A percentile compares a stretch with the other conserved stretches of the same genome.
Conservation (phyloP, 805 yeast species). For the Ogataea salicorniae region DNA sequence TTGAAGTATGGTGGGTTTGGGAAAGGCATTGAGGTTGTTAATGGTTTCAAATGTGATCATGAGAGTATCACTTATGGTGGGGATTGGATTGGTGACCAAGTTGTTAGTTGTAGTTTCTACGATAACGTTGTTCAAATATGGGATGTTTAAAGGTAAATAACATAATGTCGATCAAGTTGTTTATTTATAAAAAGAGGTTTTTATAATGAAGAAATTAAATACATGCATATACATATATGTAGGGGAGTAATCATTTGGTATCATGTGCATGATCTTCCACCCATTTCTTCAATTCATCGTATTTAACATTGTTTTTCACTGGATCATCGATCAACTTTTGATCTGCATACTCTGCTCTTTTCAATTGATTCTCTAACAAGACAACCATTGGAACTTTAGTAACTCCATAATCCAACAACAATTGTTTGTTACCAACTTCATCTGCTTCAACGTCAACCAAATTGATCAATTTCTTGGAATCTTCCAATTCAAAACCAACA, state of each 20-base stretch:
- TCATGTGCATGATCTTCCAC: constrained; percentile 38
- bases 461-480: constrained; percentile 38
- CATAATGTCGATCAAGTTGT: too few relatives aligned
- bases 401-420: constrained; percentile 51
- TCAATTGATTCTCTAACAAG: constrained; percentile 60
- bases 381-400: constrained; percentile 60
- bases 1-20: constrained; percentile 34
- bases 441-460: constrained; percentile 72
- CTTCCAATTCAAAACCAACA: constrained; percentile 39
- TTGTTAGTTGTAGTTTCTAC: constrained; percentile 87
- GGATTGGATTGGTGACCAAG: constrained; percentile 62
- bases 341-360: constrained; percentile 36
- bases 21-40: constrained; percentile 26
- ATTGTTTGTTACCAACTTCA: constrained; percentile 54
- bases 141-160: constrained; percentile 28
- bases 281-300: constrained; percentile 39
- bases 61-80: constrained; percentile 96
- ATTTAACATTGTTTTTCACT: constrained; percentile 33
- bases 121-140: constrained; percentile 79
- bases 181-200: not conserved
- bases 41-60: constrained; percentile 62
- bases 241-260: constrained; percentile 4
- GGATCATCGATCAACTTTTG: constrained; percentile 26
- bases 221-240: not conserved
- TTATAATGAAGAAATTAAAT: not conserved